A percentile compares a stretch with the other conserved stretches of the same genome.
Conservation (phyloP, 768 basidiomycete species). For the Termitomyces sp. region DNA sequence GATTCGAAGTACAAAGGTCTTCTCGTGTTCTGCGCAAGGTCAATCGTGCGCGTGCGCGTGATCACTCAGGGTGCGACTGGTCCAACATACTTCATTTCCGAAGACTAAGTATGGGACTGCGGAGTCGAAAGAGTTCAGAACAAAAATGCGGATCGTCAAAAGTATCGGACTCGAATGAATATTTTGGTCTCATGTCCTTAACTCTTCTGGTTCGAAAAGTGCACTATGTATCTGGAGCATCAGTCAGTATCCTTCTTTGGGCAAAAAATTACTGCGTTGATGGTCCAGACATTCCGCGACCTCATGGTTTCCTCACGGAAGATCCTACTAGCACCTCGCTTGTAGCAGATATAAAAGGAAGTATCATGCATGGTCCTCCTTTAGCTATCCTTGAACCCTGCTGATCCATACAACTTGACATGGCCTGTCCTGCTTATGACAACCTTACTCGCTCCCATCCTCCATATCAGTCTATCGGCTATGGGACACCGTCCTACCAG, state of each 20-base stretch:
- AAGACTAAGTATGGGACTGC: neutral
- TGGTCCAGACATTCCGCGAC: constrained; percentile 1
- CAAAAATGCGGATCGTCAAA: neutral
- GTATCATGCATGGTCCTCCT: neutral
- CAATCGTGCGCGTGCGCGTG: too few species aligned
- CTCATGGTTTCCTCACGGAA: constrained; percentile 15
- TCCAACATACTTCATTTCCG: constrained; percentile 13
- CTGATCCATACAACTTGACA: constrained; percentile 3
- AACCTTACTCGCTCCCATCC: constrained; percentile 26
- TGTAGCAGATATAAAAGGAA: constrained; percentile 16
- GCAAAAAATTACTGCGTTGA: neutral
- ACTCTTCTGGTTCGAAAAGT: neutral
- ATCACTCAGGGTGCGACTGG: constrained; percentile 7
- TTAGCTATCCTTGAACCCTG: constrained; percentile 1
- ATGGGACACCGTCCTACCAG: constrained; percentile 27
- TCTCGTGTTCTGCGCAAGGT: constrained; percentile 15
- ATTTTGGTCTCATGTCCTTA: neutral
- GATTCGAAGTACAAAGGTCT: constrained; percentile 7
- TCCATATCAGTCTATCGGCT: constrained; percentile 35
- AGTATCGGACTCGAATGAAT: neutral
- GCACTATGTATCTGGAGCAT: neutral
- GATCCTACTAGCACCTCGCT: constrained; percentile 9
- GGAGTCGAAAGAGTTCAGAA: neutral
- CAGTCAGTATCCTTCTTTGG: neutral
- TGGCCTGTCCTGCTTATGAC: constrained; percentile 23